phyloP scores from a whole-genome alignment of 768 basidiomycete genomes.

The Steccherinum ochraceum region DNA sequence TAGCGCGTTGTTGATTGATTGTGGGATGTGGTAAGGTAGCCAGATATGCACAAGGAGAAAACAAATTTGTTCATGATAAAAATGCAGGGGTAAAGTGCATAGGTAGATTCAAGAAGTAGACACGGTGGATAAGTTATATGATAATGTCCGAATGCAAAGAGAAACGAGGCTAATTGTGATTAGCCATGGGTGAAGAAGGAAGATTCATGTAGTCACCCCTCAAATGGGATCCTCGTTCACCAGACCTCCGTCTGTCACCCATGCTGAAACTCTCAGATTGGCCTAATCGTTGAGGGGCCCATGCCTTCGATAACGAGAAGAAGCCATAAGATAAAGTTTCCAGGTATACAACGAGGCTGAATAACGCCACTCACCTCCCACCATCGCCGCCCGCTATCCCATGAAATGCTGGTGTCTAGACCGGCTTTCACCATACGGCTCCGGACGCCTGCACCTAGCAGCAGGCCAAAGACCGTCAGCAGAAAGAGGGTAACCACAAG shows the following conservation, averaged over 20 bases:
- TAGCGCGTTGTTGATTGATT: background rate
- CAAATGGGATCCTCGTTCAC: constrained; percentile 25
- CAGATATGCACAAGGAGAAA: background rate
- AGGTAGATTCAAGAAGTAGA: too few relatives aligned
- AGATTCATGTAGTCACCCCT: constrained; percentile 43
- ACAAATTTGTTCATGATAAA: too few relatives aligned
- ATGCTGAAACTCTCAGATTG: constrained; percentile 48
- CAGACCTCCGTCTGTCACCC: constrained; percentile 24
- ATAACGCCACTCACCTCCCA: constrained; percentile 68
- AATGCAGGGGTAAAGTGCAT: too few relatives aligned
- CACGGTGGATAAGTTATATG: background rate
- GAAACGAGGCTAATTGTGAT: background rate
- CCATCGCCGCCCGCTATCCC: constrained; percentile 65
- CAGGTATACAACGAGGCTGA: constrained; percentile 49
- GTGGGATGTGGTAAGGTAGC: background rate
- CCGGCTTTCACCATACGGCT: constrained; percentile 77
- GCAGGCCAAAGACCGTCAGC: constrained; percentile 77
- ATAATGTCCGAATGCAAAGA: background rate
- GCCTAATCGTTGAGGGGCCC: constrained; percentile 17
- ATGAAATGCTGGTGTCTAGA: constrained; percentile 54
- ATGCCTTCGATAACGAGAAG: constrained; percentile 28
- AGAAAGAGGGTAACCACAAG: constrained; percentile 89
- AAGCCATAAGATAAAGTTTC: constrained; percentile 42
- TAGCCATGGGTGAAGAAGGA: constrained; percentile 17
- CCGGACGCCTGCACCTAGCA: constrained; percentile 81